phyloP scores from a whole-genome alignment of 73 alveolate genomes.

The Tetrahymena borealis region DNA sequence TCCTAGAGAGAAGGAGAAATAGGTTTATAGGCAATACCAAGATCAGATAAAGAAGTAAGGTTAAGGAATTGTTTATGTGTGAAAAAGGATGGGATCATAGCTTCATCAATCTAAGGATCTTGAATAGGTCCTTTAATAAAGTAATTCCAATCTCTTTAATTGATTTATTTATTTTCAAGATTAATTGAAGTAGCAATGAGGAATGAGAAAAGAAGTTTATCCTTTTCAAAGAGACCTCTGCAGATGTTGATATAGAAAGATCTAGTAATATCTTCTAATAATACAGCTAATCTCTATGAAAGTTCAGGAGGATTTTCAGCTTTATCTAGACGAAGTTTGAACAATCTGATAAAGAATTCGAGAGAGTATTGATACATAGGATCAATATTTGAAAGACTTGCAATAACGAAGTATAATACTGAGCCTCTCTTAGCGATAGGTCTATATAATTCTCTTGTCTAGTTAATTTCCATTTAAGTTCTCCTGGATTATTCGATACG shows the following conservation, averaged over 20 bases:
- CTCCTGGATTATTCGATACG: constrained; percentile 94
- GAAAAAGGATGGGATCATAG: constrained; percentile 45
- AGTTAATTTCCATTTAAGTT: constrained; percentile 91
- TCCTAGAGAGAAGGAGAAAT: constrained; percentile 65
- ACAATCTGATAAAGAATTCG: constrained; percentile 96
- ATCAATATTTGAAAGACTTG: constrained; percentile 87
- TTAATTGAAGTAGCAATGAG: constrained; percentile 81
- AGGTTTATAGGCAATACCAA: constrained; percentile 44
- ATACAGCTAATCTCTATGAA: constrained; percentile 76
- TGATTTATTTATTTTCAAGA: constrained; percentile 59
- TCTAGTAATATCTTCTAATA: constrained; percentile 91
- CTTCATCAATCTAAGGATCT: constrained; percentile 67
- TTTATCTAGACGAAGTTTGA: constrained; percentile 94
- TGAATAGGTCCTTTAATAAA: constrained; percentile 89
- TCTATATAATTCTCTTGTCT: constrained; percentile 88
- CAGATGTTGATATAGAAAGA: constrained; percentile 96
- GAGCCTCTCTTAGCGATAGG: constrained; percentile 97
- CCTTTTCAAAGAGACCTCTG: constrained; percentile 98
- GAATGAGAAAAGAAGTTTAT: constrained; percentile 89
- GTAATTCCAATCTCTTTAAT: constrained; percentile 91
- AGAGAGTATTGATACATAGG: constrained; percentile 99
- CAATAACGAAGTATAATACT: constrained; percentile 96
- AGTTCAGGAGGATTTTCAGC: constrained; percentile 83
- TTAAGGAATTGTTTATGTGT: constrained; percentile 18
- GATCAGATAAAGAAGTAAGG: constrained; percentile 2